A percentile compares a stretch with the other conserved stretches of the same genome.
Conservation (phyloP, 257 asterid genomes). For the Ballota nigra region DNA sequence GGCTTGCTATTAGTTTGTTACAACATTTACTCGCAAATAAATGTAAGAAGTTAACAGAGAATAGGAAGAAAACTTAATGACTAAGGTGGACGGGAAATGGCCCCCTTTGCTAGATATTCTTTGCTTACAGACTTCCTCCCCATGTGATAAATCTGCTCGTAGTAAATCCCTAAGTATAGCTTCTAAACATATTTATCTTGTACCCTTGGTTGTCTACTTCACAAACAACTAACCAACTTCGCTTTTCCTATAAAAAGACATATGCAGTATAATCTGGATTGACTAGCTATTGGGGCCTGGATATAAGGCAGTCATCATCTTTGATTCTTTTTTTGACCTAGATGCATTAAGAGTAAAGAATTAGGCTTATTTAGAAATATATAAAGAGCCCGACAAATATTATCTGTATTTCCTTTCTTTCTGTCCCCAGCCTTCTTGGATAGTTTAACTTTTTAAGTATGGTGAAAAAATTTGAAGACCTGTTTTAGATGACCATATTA, state of each 20-base stretch:
- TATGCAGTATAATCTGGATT: constrained; percentile 1
- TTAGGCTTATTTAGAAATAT: background rate
- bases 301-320: background rate
- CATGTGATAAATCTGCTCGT: background rate
- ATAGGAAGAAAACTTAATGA: background rate
- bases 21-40: background rate
- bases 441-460: background rate
- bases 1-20: constrained; percentile 7
- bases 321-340: background rate
- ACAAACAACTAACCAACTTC: constrained; percentile 7
- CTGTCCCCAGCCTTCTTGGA: constrained; percentile 8
- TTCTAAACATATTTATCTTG: constrained; percentile 3
- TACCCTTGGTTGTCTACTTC: constrained; percentile 12
- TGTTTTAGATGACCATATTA: background rate
- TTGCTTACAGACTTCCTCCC: background rate
- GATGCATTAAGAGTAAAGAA: background rate
- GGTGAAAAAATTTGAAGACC: background rate
- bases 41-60: background rate
- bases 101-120: background rate
- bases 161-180: background rate
- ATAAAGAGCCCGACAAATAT: background rate
- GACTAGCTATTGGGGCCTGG: background rate
- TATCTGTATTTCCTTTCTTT: background rate
- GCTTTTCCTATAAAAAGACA: constrained; percentile 1
- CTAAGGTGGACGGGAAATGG: background rate